phyloP scores from a whole-genome alignment of 2,329 filamentous ascomycete genomes.

The Parasarocladium wereldwijsianum region DNA sequence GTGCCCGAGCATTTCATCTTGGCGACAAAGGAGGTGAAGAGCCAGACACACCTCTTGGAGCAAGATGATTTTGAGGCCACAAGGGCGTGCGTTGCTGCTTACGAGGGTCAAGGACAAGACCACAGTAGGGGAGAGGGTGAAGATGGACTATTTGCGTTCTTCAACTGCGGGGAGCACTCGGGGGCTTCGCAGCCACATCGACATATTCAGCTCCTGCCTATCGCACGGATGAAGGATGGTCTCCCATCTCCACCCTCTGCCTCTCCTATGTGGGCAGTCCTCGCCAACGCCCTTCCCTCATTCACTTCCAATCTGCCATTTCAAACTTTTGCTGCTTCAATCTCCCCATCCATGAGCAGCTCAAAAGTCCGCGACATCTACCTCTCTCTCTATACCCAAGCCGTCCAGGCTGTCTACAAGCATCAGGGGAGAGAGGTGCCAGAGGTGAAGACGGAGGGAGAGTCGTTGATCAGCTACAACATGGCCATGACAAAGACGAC shows the following conservation, averaged over 20 bases:
- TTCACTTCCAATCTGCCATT: conserved; percentile 23
- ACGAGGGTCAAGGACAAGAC: conserved; percentile 13
- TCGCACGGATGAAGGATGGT: conserved; percentile 45
- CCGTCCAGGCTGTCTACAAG: conserved; percentile 21
- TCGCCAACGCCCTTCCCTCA: conserved; percentile 25
- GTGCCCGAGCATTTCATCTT: conserved; percentile 60
- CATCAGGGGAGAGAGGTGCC: conserved; percentile 9
- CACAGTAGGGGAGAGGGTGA: conserved; percentile 4
- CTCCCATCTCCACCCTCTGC: conserved; percentile 14
- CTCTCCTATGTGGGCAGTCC: conserved; percentile 26
- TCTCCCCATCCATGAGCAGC: conserved; percentile 18
- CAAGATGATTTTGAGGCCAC: conserved; percentile 44
- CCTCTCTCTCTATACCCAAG: conserved; percentile 29
- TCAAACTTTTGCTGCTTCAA: conserved; percentile 24
- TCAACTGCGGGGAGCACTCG: conserved; percentile 54
- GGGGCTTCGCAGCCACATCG: conserved; percentile 59
- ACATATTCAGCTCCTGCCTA: conserved; percentile 57
- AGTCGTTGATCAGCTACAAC: conserved; percentile 47
- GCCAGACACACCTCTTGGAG: conserved; percentile 51
- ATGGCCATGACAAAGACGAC: conserved; percentile 39
- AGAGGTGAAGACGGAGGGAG: conserved; percentile 16
- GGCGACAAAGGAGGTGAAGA: conserved; percentile 45
- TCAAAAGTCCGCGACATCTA: conserved; percentile 27
- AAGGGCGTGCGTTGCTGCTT: conserved; percentile 45
- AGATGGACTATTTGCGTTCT: conserved; percentile 45